Evolutionary conservation across 192 early-diverging fungal species (phyloP).

Genomic region (Rhizoclosmatium globosum): DNA sequence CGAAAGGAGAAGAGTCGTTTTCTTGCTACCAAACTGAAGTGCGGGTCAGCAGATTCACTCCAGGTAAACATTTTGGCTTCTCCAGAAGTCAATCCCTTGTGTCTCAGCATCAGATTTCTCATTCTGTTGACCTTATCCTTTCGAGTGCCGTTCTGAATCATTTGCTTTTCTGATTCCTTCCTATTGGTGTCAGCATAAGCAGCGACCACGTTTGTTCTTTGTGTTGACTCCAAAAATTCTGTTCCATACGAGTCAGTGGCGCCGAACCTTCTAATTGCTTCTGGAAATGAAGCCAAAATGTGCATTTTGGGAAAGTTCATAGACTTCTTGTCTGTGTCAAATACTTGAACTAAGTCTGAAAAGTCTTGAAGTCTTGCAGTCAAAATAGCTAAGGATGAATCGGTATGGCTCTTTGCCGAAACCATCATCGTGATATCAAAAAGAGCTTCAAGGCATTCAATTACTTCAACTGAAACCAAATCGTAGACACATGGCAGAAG

Average conservation of each 20-base stretch:
- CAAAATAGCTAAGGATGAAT: neutral
- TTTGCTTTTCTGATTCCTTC: constrained; percentile 2
- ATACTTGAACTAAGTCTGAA: neutral
- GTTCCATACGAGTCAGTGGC: neutral
- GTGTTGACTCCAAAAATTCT: neutral
- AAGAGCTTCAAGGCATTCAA: neutral
- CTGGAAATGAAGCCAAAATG: neutral
- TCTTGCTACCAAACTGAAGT: neutral
- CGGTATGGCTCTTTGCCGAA: neutral
- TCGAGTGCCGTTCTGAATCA: neutral
- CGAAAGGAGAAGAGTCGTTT: neutral
- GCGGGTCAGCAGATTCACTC: too few relatives aligned
- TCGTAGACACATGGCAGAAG: too few relatives aligned
- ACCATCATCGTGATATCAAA: neutral
- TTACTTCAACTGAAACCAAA: neutral
- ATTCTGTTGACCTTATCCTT: neutral
- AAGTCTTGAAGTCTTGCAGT: neutral
- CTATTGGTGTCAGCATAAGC: constrained; percentile 1
- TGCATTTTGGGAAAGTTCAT: constrained; percentile 10
- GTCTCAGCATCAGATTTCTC: neutral
- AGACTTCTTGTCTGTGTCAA: neutral
- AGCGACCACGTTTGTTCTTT: neutral
- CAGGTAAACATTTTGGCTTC: neutral
- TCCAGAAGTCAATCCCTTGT: neutral
- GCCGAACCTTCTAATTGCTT: neutral